A percentile compares a stretch with the other conserved stretches of the same genome.
phyloP scores from a whole-genome alignment of 2,329 filamentous ascomycete genomes.

The Basipetospora sp. region DNA sequence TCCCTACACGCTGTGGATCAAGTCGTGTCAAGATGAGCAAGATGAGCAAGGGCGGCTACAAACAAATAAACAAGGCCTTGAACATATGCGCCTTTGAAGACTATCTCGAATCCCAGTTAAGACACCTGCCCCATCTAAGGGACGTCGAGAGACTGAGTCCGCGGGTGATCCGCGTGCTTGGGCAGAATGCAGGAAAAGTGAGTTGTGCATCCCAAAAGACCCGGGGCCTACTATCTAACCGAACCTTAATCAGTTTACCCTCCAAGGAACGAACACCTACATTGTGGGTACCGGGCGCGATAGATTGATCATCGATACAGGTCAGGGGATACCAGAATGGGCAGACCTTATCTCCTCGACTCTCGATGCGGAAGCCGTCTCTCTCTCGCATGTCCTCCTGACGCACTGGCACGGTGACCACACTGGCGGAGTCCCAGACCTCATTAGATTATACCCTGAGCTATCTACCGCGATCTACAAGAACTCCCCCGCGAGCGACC shows the following conservation, averaged over 20 bases:
- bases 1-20: too few relatives aligned
- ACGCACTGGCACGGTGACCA: constrained; percentile 94
- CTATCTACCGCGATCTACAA: constrained; percentile 46
- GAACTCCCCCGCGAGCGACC: constrained; percentile 37
- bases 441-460: constrained; percentile 49
- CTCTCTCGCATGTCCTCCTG: constrained; percentile 55
- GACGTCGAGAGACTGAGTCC: constrained; percentile 66
- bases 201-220: constrained; percentile 11
- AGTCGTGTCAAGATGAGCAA: too few relatives aligned
- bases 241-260: constrained; percentile 29
- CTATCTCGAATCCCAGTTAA: constrained; percentile 26
- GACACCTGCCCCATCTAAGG: constrained; percentile 44
- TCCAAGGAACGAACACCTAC: constrained; percentile 87
- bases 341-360: constrained; percentile 46
- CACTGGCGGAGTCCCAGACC: constrained; percentile 56
- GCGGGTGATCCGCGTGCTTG: constrained; percentile 67
- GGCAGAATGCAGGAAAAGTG: constrained; percentile 73
- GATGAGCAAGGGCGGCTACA: constrained; percentile 21
- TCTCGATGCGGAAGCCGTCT: constrained; percentile 52
- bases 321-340: constrained; percentile 68
- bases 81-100: constrained; percentile 33
- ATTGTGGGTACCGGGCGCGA: constrained; percentile 60
- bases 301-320: constrained; percentile 79
- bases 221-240: too few relatives aligned
- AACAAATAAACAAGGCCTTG: constrained; percentile 31